These are phyloP conservation scores for Funneliformis caledonium DNA, from an alignment of 371 early-diverging fungal genomes.

Conservation along the genomic window DNA sequence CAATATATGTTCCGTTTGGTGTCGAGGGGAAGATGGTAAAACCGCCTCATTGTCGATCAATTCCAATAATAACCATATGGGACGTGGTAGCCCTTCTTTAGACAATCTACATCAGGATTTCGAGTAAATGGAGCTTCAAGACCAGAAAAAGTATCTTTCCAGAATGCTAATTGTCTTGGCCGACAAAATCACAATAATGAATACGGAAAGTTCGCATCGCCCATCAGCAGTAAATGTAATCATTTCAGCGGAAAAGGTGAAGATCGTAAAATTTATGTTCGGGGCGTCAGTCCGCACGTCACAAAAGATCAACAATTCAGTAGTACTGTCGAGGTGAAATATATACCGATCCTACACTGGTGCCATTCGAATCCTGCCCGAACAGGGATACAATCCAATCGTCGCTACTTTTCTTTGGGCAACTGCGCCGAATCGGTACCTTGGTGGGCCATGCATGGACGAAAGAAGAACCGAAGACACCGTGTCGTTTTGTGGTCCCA, in stretches of 20 bases:
- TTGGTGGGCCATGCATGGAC: slow-evolving; percentile 30
- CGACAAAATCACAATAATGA: slow-evolving; percentile 22
- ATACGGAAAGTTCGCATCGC: not conserved
- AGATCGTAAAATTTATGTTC: not conserved
- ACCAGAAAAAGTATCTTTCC: slow-evolving; percentile 24
- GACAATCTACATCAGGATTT: slow-evolving; percentile 21
- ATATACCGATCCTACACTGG: slow-evolving; percentile 6
- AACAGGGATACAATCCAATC: slow-evolving; percentile 1
- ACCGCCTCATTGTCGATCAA: slow-evolving; percentile 6
- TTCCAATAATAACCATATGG: slow-evolving; percentile 29
- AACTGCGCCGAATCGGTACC: slow-evolving; percentile 26
- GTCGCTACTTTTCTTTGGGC: not conserved
- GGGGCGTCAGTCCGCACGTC: not conserved
- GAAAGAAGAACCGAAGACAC: slow-evolving; percentile 28
- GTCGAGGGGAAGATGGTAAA: slow-evolving; percentile 1
- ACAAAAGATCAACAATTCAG: not conserved
- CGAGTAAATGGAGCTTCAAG: not conserved
- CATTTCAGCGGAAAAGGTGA: not conserved
- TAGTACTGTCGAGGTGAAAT: not conserved
- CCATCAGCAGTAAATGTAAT: slow-evolving; percentile 29
- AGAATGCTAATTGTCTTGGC: not conserved
- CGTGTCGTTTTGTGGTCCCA: slow-evolving; percentile 37
- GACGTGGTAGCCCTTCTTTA: slow-evolving; percentile 23
- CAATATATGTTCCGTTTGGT: not conserved
- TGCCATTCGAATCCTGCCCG: slow-evolving; percentile 12